Conservation (phyloP, 495 filamentous ascomycete genomes). For the Xylaria sp. region DNA sequence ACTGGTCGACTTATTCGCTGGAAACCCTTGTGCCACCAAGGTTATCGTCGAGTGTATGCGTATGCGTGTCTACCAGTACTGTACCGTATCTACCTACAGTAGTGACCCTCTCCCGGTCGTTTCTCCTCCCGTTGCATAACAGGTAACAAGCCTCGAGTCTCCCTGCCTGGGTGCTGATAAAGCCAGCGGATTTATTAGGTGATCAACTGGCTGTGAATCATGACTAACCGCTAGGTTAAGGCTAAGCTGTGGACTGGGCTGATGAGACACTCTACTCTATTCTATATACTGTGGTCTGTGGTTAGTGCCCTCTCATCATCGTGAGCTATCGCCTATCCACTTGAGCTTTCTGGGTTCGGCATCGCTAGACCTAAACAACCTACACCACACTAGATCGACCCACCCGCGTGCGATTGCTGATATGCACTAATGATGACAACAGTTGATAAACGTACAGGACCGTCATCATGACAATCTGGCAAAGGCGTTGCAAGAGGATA, state of each 20-base stretch:
- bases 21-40: background rate
- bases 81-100: no score
- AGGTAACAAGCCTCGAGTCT: background rate
- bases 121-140: background rate
- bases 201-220: conserved; percentile 9
- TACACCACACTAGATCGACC: conserved; percentile 1
- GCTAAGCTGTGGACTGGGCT: background rate
- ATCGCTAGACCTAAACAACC: background rate
- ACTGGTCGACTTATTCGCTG: background rate
- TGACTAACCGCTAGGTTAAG: background rate
- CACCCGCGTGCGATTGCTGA: background rate
- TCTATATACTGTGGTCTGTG: background rate
- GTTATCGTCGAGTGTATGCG: no score
- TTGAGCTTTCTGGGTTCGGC: conserved; percentile 9
- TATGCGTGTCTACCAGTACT: no score
- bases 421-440: conserved; percentile 22
- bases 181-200: background rate
- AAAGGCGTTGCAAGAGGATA: background rate
- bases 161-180: background rate
- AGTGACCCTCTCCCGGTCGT: background rate
- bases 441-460: conserved; percentile 2
- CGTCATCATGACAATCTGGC: conserved; percentile 20
- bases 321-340: conserved; percentile 8
- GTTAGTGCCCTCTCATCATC: conserved; percentile 10
- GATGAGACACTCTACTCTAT: background rate